These are phyloP conservation scores for Dittrichia graveolens DNA, from an alignment of 129 eudicot genomes.

Conservation along the genomic window DNA sequence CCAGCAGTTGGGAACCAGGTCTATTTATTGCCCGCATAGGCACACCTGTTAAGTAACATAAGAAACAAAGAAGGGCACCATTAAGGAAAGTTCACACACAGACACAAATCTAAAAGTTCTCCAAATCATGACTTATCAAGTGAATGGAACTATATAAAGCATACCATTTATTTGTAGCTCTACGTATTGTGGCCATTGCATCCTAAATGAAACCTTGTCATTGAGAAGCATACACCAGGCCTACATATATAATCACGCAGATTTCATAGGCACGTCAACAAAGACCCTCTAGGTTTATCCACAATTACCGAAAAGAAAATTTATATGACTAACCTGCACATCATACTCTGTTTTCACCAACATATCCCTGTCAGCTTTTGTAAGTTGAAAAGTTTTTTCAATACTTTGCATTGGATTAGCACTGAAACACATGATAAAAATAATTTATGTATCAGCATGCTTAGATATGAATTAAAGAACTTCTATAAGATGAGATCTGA, in stretches of 20 bases:
- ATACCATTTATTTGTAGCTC: slow-evolving; percentile 91
- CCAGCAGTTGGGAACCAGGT: slow-evolving; percentile 85
- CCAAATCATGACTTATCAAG: slow-evolving; percentile 1
- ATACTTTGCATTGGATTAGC: slow-evolving; percentile 67
- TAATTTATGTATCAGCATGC: slow-evolving; percentile 7
- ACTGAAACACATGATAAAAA: slow-evolving; percentile 38
- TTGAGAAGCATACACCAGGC: slow-evolving; percentile 98
- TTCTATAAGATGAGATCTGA: neutral
- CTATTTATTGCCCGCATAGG: slow-evolving; percentile 79
- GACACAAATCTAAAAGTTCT: neutral
- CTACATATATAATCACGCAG: slow-evolving; percentile 39
- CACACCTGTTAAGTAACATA: slow-evolving; percentile 46
- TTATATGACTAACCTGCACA: slow-evolving; percentile 65
- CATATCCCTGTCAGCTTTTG: slow-evolving; percentile 73
- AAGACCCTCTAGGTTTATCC: slow-evolving; percentile 2
- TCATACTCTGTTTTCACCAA: slow-evolving; percentile 78
- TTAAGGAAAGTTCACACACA: neutral
- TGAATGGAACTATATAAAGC: slow-evolving; percentile 11
- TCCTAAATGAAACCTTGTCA: slow-evolving; percentile 91
- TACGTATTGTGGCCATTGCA: slow-evolving; percentile 96
- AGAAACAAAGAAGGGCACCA: neutral
- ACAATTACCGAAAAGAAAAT: neutral
- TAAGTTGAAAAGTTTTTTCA: slow-evolving; percentile 88
- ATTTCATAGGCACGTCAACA: slow-evolving; percentile 21
- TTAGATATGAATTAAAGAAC: slow-evolving; percentile 11